Percentiles rank a stretch among this genome's conserved stretches.
These are phyloP conservation scores for Manihot esculenta DNA, from an alignment of 441 rosid species.

Conservation along the genomic window DNA sequence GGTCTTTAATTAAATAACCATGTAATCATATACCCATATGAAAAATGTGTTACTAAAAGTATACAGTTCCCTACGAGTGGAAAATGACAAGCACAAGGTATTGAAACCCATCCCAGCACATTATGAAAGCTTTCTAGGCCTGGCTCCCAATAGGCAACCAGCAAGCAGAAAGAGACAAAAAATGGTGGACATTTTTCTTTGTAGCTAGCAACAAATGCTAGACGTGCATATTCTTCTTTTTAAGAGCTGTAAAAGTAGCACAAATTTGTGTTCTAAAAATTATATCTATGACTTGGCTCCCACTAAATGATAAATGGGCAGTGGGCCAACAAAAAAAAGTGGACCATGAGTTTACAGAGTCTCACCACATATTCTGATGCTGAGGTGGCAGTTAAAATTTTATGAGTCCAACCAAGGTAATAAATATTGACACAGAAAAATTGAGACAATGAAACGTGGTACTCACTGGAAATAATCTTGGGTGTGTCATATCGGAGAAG, in stretches of 20 bases:
- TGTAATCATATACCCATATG: constrained; percentile 9
- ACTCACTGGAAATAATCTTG: constrained; percentile 78
- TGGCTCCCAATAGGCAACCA: constrained; percentile 3
- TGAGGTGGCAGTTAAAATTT: not conserved
- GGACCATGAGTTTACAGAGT: not conserved
- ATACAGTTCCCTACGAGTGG: constrained; percentile 2
- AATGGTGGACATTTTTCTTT: not conserved
- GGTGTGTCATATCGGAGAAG: constrained; percentile 79
- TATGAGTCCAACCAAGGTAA: not conserved
- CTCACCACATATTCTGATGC: not conserved
- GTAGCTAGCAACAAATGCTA: not conserved
- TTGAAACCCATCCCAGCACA: too few species aligned
- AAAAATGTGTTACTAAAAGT: constrained; percentile 1
- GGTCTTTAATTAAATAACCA: constrained; percentile 2
- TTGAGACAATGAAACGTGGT: not conserved
- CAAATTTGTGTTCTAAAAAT: not conserved
- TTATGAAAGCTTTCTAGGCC: not conserved
- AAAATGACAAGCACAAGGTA: too few species aligned
- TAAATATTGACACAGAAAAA: not conserved
- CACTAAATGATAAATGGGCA: constrained; percentile 13
- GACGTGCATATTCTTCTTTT: not conserved
- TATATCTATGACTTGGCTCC: constrained; percentile 17
- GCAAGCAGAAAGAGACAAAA: constrained; percentile 2
- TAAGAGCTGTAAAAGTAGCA: not conserved
- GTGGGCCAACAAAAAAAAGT: constrained; percentile 9